Percentiles rank a stretch among this genome's conserved stretches.
Conservation (phyloP, 768 basidiomycete genomes). For the Gyrodon lividus region DNA sequence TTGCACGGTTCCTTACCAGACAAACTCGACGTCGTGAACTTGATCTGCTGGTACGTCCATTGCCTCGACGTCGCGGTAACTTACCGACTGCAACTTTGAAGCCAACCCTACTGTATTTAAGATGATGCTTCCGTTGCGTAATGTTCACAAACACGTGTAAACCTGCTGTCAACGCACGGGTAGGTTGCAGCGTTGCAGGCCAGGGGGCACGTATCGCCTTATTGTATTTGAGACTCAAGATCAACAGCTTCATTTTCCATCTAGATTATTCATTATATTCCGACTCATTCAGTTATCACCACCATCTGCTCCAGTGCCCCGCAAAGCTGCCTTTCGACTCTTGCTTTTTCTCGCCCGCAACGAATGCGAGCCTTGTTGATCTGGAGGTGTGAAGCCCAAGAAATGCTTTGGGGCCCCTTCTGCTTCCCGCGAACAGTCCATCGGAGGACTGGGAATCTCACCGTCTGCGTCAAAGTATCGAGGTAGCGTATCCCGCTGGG, state of each 20-base stretch:
- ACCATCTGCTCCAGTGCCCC: slow-evolving; percentile 28
- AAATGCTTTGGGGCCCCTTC: slow-evolving; percentile 17
- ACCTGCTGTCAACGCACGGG: no score
- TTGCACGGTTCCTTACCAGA: slow-evolving; percentile 43
- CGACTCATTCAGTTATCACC: slow-evolving; percentile 2
- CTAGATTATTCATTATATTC: background rate
- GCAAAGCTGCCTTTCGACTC: slow-evolving; percentile 34
- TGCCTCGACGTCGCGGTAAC: slow-evolving; percentile 15
- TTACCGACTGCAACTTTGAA: slow-evolving; percentile 9
- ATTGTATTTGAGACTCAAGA: no score
- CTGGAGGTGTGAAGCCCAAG: slow-evolving; percentile 31
- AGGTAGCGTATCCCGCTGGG: slow-evolving; percentile 6
- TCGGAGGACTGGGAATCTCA: slow-evolving; percentile 49
- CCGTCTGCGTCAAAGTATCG: slow-evolving; percentile 25
- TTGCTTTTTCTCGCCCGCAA: slow-evolving; percentile 33
- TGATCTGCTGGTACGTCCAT: slow-evolving; percentile 35
- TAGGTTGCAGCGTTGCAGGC: no score
- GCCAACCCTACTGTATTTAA: slow-evolving; percentile 18
- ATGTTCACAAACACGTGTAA: slow-evolving; percentile 10
- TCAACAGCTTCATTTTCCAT: no score
- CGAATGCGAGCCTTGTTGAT: slow-evolving; percentile 12
- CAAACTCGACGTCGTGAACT: slow-evolving; percentile 53
- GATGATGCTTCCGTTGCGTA: slow-evolving; percentile 15
- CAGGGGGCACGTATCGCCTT: no score
- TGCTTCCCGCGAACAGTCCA: slow-evolving; percentile 18